Conservation (phyloP, 208 protist genomes). For the Entamoeba invadens region DNA sequence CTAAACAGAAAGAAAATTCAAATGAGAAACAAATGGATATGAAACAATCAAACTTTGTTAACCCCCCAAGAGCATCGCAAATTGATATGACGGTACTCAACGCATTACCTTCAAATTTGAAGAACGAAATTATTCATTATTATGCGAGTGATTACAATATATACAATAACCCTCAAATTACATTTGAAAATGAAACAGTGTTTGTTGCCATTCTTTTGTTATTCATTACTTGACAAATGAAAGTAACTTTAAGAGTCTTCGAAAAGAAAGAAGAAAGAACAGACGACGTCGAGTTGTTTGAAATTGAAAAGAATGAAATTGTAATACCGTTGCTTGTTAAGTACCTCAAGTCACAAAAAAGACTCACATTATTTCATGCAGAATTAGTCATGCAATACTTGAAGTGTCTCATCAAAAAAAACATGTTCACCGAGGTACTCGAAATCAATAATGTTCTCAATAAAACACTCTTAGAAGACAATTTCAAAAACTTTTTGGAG, state of each 20-base stretch:
- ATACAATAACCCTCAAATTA: neutral
- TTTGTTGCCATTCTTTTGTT: too few relatives aligned
- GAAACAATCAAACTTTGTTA: neutral
- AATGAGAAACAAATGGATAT: neutral
- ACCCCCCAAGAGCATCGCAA: neutral
- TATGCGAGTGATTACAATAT: neutral
- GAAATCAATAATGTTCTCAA: neutral
- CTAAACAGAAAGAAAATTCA: neutral
- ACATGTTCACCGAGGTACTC: neutral
- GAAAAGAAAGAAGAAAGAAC: neutral
- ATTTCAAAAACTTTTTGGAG: neutral
- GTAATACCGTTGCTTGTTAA: neutral
- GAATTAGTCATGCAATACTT: neutral
- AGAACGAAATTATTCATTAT: neutral
- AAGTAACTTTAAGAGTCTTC: too few relatives aligned
- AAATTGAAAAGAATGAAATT: neutral
- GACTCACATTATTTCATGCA: neutral
- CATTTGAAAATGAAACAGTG: neutral
- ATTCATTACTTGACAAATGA: too few relatives aligned
- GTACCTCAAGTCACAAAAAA: neutral
- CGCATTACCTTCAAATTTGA: neutral
- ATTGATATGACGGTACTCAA: neutral
- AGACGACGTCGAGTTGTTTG: neutral
- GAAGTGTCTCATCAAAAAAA: neutral
- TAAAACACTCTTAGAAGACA: neutral